These are phyloP conservation scores for Boletus speciosus DNA, from an alignment of 768 basidiomycete species.

Conservation along the genomic window DNA sequence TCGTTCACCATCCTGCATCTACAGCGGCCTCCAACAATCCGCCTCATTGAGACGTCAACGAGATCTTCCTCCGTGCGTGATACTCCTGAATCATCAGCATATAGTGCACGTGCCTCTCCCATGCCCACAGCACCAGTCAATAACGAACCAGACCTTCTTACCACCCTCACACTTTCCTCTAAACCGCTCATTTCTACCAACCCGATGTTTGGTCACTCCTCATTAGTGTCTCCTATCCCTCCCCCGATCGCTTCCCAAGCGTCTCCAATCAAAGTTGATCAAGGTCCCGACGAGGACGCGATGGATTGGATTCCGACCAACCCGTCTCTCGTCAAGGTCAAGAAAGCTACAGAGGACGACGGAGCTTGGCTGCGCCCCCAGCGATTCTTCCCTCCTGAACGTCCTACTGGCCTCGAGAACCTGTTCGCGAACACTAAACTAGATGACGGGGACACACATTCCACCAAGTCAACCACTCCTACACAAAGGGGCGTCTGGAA, in stretches of 20 bases:
- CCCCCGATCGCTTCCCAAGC: constrained; percentile 24
- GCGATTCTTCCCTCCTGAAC: constrained; percentile 73
- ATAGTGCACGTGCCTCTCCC: constrained; percentile 25
- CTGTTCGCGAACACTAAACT: constrained; percentile 62
- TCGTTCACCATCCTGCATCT: constrained; percentile 58
- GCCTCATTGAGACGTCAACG: constrained; percentile 58
- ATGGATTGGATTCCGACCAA: constrained; percentile 73
- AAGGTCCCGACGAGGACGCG: constrained; percentile 36
- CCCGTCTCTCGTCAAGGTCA: constrained; percentile 20
- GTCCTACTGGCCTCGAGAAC: constrained; percentile 71
- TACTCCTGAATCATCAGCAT: constrained; percentile 37
- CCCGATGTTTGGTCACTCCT: constrained; percentile 72
- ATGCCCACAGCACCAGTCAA: constrained; percentile 19
- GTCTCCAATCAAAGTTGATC: constrained; percentile 27
- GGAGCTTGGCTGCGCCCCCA: constrained; percentile 63
- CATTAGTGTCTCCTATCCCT: constrained; percentile 38
- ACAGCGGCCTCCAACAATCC: constrained; percentile 67
- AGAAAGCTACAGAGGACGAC: constrained; percentile 30
- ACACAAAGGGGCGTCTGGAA: neutral
- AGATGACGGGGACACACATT: constrained; percentile 37
- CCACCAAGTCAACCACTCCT: neutral
- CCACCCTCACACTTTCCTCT: constrained; percentile 61
- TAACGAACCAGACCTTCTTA: constrained; percentile 56
- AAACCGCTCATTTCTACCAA: constrained; percentile 51
- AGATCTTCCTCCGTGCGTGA: constrained; percentile 35